These are phyloP conservation scores for Irpex sp. DNA, from an alignment of 1,284 basidiomycete species.

Conservation along the genomic window DNA sequence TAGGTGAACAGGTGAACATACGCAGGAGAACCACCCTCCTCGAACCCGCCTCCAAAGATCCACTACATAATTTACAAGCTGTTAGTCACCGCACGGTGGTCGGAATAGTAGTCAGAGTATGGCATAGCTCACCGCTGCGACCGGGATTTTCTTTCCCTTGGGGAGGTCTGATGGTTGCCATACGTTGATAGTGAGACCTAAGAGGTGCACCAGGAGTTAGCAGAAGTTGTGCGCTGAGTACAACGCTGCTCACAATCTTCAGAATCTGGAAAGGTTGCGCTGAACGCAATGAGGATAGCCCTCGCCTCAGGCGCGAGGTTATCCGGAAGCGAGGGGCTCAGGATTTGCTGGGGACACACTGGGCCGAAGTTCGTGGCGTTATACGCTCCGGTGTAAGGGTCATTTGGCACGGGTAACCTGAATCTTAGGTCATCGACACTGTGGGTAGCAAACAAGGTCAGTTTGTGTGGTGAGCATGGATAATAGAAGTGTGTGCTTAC, in stretches of 20 bases:
- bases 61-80: conserved; percentile 28
- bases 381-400: neutral
- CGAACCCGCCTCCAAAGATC: conserved; percentile 36
- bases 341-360: neutral
- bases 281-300: neutral
- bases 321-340: neutral
- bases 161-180: conserved; percentile 39
- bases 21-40: conserved; percentile 1
- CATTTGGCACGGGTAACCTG: neutral
- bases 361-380: neutral
- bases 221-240: neutral
- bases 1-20: neutral
- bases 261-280: neutral
- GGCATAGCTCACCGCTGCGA: conserved; percentile 41
- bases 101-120: neutral
- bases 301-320: neutral
- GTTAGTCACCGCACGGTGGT: neutral
- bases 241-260: neutral
- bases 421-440: neutral
- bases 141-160: conserved; percentile 42
- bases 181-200: conserved; percentile 57
- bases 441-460: neutral
- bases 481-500: neutral
- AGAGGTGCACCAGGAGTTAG: neutral
- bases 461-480: neutral